Base-by-base conservation (phyloP, 768 basidiomycete species). In the Naematelia encephala region DNA sequence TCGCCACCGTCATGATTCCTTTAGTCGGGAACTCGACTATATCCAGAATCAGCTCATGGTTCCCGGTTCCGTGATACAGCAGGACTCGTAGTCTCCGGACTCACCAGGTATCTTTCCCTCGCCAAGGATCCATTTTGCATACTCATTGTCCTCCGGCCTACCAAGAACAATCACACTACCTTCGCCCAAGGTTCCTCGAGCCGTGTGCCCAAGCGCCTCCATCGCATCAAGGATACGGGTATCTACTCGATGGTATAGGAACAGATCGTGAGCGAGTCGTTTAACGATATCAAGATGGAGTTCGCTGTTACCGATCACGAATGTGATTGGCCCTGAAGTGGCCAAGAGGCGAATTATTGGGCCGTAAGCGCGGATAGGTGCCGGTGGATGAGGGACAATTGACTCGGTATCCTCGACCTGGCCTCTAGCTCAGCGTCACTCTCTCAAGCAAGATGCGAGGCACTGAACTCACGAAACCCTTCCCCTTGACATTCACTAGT, bases 161-260 rank as follows among this genome's bases (percentile, higher is more conserved):
- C 74, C 77, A 11, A 78, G 52, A 14, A 73, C 51, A 11, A 77
- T 61, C 34, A 74, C 46, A 51, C 61, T 71, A n/a, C 66, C 67
- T 2, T 43, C 52, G 0, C 63, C 66, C 1, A 72, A 21, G 0
- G 13, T 26, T 3, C 46, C 57, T 27, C 39, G 51, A 5, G 62
- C 60, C 1, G 57, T 30, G 44, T 59, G 19, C 21, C 46, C 16
- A 10, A 69, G 42, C 0, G 79, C 81, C 61, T 82, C 81, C 2
- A 72, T 56, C 62, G 81, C 82, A 29, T 71, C 62, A 51, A 85
- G 64, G 45, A 93, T 84, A 49, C 84, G 82, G 0, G 83, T 73
- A 61, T 91, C 89, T 21, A 92, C 73, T 58, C 83, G 81, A 69
- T 89, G 87, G 75, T 87, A 90, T 0, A 84, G 67, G 28, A 83